Evolutionary conservation across 2,329 filamentous ascomycete genomes (phyloP).

Genomic region (Aspergillus uvarum): DNA sequence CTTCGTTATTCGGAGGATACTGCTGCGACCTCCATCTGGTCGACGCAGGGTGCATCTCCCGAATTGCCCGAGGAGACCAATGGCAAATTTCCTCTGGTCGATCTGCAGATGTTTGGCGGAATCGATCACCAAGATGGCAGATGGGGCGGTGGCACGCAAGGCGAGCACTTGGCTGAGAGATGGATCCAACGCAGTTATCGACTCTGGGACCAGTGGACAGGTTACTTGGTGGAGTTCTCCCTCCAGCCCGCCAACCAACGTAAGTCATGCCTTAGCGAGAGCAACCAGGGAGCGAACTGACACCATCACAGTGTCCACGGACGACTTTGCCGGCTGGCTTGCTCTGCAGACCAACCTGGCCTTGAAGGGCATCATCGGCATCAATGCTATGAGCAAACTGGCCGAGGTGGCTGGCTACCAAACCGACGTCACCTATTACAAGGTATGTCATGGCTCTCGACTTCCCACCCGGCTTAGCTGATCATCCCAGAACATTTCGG

Average conservation of each 20-base stretch:
- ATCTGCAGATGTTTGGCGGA: conserved; percentile 50
- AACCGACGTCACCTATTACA: conserved; percentile 59
- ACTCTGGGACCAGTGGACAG: conserved; percentile 75
- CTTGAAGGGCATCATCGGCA: conserved; percentile 79
- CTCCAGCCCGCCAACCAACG: conserved; percentile 72
- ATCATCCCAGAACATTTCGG: conserved; percentile 53
- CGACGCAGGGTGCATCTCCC: conserved; percentile 39
- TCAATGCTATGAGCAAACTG: conserved; percentile 74
- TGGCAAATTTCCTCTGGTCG: conserved; percentile 50
- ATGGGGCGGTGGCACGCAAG: conserved; percentile 58
- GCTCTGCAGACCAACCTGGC: conserved; percentile 79
- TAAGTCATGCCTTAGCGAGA: conserved; percentile 25
- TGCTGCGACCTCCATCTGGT: conserved; percentile 59
- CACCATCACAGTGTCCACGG: conserved; percentile 62
- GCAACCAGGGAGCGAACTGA: conserved; percentile 17
- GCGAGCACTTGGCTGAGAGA: conserved; percentile 57
- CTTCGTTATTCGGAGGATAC: conserved; percentile 62
- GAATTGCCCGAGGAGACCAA: conserved; percentile 23
- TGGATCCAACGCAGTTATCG: conserved; percentile 70
- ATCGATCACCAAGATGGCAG: conserved; percentile 60
- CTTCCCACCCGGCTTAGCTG: background rate
- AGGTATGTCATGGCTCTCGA: conserved; percentile 32
- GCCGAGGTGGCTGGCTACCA: conserved; percentile 61
- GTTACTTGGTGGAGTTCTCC: conserved; percentile 72
- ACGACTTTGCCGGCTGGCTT: conserved; percentile 79